Percentiles rank a stretch among this genome's conserved stretches.
Evolutionary conservation across 1,139 yeast species (phyloP).

Genomic region (Blastobotrys malaysiensis): DNA sequence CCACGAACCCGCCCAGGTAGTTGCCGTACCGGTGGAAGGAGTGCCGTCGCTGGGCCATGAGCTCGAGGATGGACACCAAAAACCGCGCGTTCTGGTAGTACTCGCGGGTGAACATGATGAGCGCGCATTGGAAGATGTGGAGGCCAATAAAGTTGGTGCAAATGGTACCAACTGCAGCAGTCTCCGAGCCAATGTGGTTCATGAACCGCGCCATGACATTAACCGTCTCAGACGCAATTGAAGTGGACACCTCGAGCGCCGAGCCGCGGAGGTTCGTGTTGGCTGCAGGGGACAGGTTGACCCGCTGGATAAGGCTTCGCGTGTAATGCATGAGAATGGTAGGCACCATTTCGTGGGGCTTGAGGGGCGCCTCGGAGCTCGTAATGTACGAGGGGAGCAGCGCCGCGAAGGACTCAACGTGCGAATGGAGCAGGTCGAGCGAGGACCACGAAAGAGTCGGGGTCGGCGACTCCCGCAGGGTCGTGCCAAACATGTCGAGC

Average conservation of each 20-base stretch:
- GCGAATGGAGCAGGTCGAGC: constrained; percentile 10
- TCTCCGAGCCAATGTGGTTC: background rate
- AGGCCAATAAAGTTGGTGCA: constrained; percentile 12
- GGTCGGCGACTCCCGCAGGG: constrained; percentile 1
- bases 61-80: constrained; percentile 10
- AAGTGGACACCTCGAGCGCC: constrained; percentile 6
- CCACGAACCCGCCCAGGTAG: constrained; percentile 18
- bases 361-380: constrained; percentile 4
- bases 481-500: constrained; percentile 10
- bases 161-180: constrained; percentile 1
- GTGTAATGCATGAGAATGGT: constrained; percentile 8
- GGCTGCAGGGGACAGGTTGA: constrained; percentile 14
- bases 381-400: constrained; percentile 9
- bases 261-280: constrained; percentile 10
- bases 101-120: constrained; percentile 17
- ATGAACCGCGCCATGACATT: constrained; percentile 9
- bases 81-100: constrained; percentile 15
- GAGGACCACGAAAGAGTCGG: constrained; percentile 9
- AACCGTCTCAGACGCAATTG: constrained; percentile 13
- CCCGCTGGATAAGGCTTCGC: constrained; percentile 12
- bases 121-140: constrained; percentile 20
- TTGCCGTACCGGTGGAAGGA: constrained; percentile 11
- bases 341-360: constrained; percentile 8
- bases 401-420: constrained; percentile 11
- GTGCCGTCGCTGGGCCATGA: constrained; percentile 6